Evolutionary conservation across 306 rosid genomes (phyloP).

Genomic region (Vicia villosa): DNA sequence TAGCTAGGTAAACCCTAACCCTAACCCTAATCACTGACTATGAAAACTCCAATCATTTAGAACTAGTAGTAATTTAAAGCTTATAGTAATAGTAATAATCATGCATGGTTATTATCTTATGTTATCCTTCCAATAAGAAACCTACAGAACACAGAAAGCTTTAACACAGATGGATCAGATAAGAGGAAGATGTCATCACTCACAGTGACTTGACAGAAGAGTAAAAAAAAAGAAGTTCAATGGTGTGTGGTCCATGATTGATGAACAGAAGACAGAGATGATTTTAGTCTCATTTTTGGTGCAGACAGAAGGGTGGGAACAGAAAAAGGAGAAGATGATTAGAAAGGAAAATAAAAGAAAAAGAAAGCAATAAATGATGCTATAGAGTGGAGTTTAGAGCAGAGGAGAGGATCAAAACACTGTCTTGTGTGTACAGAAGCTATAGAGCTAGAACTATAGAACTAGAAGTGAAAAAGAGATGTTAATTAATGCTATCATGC

Average conservation of each 20-base stretch:
- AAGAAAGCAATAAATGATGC: constrained; percentile 24
- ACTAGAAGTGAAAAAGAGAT: constrained; percentile 36
- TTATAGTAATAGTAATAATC: background rate
- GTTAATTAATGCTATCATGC: constrained; percentile 38
- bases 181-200: constrained; percentile 1
- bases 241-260: constrained; percentile 33
- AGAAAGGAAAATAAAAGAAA: constrained; percentile 43
- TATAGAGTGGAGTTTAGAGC: background rate
- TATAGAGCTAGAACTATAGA: background rate
- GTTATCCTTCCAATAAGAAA: constrained; percentile 15
- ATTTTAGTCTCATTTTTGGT: constrained; percentile 45
- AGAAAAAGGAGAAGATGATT: constrained; percentile 44
- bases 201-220: constrained; percentile 30
- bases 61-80: background rate
- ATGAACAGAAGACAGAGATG: constrained; percentile 3
- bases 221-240: constrained; percentile 1
- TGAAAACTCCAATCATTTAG: constrained; percentile 4
- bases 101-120: constrained; percentile 8
- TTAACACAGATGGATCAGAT: constrained; percentile 1
- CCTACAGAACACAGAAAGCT: constrained; percentile 19
- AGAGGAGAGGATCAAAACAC: constrained; percentile 36
- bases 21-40: constrained; percentile 5
- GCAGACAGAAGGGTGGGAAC: constrained; percentile 66
- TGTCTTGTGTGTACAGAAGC: constrained; percentile 5
- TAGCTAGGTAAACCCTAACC: background rate